Conservation (phyloP, 352 stramenopile species). For the Phytophthora sojae region DNA sequence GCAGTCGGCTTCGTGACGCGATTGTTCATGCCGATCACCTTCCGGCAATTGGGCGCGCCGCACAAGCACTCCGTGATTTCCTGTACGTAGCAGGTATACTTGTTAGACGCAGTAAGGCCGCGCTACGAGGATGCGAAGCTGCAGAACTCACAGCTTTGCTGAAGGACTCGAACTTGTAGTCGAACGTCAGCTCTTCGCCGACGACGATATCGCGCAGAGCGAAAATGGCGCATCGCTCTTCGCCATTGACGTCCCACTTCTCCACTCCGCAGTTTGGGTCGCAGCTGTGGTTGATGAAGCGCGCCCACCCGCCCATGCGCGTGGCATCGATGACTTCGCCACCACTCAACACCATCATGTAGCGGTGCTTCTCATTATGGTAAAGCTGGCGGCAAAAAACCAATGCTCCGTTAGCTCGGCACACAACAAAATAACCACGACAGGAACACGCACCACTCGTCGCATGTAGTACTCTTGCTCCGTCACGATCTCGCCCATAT, state of each 20-base stretch:
- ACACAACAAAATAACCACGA: neutral
- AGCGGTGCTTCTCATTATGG: constrained; percentile 85
- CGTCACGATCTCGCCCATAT: constrained; percentile 87
- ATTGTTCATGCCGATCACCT: constrained; percentile 81
- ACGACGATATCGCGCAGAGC: constrained; percentile 86
- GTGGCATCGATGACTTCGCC: constrained; percentile 91
- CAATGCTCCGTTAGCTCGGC: neutral
- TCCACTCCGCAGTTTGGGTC: constrained; percentile 94
- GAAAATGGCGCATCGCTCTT: constrained; percentile 97
- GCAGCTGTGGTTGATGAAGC: constrained; percentile 97
- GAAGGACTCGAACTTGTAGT: constrained; percentile 91
- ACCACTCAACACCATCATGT: constrained; percentile 88
- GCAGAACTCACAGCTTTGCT: constrained; percentile 36
- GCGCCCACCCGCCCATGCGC: constrained; percentile 90
- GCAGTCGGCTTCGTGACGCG: constrained; percentile 38
- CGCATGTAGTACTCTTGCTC: constrained; percentile 86
- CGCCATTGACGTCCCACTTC: constrained; percentile 94
- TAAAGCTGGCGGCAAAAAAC: constrained; percentile 50
- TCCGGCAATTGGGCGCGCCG: constrained; percentile 65
- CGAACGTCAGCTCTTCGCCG: constrained; percentile 94
- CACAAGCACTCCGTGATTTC: constrained; percentile 81
- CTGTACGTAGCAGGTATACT: constrained; percentile 32
- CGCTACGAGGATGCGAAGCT: neutral
- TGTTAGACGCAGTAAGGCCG: constrained; percentile 3
- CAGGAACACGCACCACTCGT: constrained; percentile 55